Conservation (phyloP, 176 grass and related monocot genomes). For the Ananas comosus region DNA sequence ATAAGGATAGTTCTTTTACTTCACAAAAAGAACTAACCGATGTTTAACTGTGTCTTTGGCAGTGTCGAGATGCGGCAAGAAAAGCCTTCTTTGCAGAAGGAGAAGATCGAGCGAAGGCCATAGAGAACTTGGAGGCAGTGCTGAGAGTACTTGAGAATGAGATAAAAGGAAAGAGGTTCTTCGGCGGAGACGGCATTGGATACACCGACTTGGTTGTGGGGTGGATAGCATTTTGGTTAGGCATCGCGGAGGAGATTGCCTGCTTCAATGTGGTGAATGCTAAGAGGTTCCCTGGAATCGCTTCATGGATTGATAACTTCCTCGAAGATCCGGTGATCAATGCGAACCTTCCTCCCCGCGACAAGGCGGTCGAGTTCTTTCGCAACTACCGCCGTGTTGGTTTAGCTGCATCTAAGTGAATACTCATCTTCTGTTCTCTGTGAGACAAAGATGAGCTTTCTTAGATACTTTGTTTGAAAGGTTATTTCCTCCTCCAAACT, state of each 20-base stretch:
- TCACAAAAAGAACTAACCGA: not conserved
- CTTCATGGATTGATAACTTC: conserved; percentile 23
- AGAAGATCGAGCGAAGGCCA: conserved; percentile 19
- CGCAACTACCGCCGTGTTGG: conserved; percentile 1
- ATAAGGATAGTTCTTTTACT: not conserved
- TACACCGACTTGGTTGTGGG: conserved; percentile 23
- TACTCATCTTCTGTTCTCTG: not conserved
- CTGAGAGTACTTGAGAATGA: conserved; percentile 27
- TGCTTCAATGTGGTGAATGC: conserved; percentile 22
- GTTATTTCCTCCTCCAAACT: not conserved
- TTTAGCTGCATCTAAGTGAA: conserved; percentile 1
- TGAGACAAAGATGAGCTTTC: not conserved
- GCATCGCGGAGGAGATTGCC: conserved; percentile 24
- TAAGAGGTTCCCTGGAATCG: conserved; percentile 12
- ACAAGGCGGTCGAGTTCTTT: conserved; percentile 34
- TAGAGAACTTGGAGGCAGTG: conserved; percentile 19
- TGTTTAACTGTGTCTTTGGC: not conserved
- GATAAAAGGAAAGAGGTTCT: conserved; percentile 35
- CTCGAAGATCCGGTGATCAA: conserved; percentile 26
- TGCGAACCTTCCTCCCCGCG: conserved; percentile 17
- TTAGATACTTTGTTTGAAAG: not conserved
- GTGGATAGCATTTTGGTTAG: conserved; percentile 21
- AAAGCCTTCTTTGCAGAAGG: conserved; percentile 23
- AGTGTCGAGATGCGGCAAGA: conserved; percentile 28
- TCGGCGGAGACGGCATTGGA: conserved; percentile 38